phyloP scores from a whole-genome alignment of 108 stramenopile genomes.

The Nitzschia putrida region DNA sequence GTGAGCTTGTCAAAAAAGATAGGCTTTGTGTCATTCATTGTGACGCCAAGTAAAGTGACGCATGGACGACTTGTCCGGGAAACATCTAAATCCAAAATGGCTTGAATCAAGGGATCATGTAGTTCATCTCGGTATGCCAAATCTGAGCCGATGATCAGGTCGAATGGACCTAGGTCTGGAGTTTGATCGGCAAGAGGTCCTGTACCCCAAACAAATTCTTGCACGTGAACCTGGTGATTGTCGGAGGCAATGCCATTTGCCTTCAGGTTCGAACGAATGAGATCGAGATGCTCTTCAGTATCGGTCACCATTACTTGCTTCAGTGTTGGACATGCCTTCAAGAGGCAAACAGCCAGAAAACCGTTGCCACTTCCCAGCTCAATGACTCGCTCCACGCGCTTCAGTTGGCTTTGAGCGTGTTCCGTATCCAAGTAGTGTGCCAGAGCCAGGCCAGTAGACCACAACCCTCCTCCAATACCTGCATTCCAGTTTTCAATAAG shows the following conservation, averaged over 20 bases:
- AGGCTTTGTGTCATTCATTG: constrained; percentile 83
- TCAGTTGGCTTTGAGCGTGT: constrained; percentile 28
- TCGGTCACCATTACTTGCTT: constrained; percentile 65
- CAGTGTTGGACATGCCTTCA: constrained; percentile 30
- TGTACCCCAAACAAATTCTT: constrained; percentile 39
- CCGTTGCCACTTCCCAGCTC: constrained; percentile 87
- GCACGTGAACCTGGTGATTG: constrained; percentile 4
- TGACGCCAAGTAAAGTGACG: constrained; percentile 65
- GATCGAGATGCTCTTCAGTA: constrained; percentile 58
- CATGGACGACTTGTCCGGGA: constrained; percentile 17
- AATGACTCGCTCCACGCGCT: constrained; percentile 31
- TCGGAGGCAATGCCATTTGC: constrained; percentile 22
- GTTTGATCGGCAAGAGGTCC: constrained; percentile 4
- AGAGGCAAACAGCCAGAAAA: constrained; percentile 67
- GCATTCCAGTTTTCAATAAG: constrained; percentile 74
- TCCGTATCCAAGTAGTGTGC: constrained; percentile 55
- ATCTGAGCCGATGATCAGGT: constrained; percentile 87
- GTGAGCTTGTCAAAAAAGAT: constrained; percentile 66
- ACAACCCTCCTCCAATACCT: constrained; percentile 82
- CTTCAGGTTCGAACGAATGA: constrained; percentile 44
- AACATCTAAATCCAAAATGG: constrained; percentile 28
- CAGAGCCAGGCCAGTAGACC: constrained; percentile 78
- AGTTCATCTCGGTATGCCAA: constrained; percentile 79
- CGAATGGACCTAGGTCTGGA: constrained; percentile 33
- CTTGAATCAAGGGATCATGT: constrained; percentile 78